Base-by-base conservation (phyloP, 2,329 filamentous ascomycete genomes). In the Aspergillus hortae region DNA sequence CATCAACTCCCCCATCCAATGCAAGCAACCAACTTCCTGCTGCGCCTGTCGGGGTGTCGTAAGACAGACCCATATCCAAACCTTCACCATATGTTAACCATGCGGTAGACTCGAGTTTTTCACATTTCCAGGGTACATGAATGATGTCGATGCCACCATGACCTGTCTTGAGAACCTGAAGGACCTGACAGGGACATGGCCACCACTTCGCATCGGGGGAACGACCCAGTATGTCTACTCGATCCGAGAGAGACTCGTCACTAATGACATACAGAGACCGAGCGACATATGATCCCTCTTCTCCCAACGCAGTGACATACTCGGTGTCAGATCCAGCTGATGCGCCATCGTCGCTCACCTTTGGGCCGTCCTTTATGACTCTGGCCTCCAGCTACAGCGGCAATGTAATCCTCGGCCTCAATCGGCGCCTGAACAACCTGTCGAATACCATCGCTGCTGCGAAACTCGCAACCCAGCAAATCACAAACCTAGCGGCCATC, bases 191-290 rank as follows among this genome's bases (percentile, higher is more conserved):
- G 80, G 80, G 2, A 69, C 67, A 10, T 80, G 76, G 75, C 79
- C 80, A 6, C 80, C 79, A 0, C 73, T 83, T 43, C 71, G 80
- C 46, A 81, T 83, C 49, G 81, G 81, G n/a, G 80, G 80, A 2
- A 83, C 80, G 0, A 83, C 80, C 0, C 19, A 19, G 12, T 19
- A 7, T 11, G 9, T 19, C n/a, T 4, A 6, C 15, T 6, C 4
- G 2, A 27, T 17, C 5, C 35, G 12, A n/a, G 21, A 19, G 0
- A n/a, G 4, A 11, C 41, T 2, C 49, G 52, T 33, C 46, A n/a
- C 2, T 4, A 3, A 11, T 14, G n/a, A 3, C 35, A 15, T 6
- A 38, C 35, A 74, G 72, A 58, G 80, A 83, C 56, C 75, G 80
- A 4, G 80, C 80, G 1, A 74, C 67, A 2, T 83, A 78, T 55